These are phyloP conservation scores for Dendrobium chrysotoxum DNA, from an alignment of 106 monocot species.

Conservation along the genomic window DNA sequence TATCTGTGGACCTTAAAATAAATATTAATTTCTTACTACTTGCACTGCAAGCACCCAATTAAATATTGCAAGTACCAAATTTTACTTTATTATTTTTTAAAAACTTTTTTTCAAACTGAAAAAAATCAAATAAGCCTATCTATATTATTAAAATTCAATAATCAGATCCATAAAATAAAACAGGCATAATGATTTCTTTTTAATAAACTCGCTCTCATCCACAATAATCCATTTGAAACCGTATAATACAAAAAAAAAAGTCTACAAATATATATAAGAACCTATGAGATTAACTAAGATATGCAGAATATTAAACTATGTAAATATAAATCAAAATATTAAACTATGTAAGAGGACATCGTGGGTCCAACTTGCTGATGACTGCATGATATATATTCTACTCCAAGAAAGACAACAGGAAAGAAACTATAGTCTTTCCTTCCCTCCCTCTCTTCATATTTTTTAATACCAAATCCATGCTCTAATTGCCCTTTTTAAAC, in stretches of 20 bases:
- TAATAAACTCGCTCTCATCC: not conserved
- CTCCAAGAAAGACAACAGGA: not conserved
- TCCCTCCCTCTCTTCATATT: not conserved
- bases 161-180: too few relatives aligned
- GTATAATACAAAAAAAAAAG: not conserved
- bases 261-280: not conserved
- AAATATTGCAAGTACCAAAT: too few relatives aligned
- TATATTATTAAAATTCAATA: too few relatives aligned
- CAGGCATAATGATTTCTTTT: not conserved
- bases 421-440: not conserved
- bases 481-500: conserved; percentile 4
- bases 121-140: too few relatives aligned
- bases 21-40: too few relatives aligned
- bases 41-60: too few relatives aligned
- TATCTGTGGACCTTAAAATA: too few relatives aligned
- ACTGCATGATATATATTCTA: conserved; percentile 9
- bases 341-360: not conserved
- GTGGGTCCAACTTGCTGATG: conserved; percentile 9
- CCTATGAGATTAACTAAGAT: not conserved
- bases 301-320: not conserved
- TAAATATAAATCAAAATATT: not conserved
- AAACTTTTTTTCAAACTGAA: too few relatives aligned
- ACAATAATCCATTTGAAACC: not conserved
- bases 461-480: not conserved
- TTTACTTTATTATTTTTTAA: too few relatives aligned